Conservation (phyloP, 441 rosid genomes). For the Erodium chrysanthum region DNA sequence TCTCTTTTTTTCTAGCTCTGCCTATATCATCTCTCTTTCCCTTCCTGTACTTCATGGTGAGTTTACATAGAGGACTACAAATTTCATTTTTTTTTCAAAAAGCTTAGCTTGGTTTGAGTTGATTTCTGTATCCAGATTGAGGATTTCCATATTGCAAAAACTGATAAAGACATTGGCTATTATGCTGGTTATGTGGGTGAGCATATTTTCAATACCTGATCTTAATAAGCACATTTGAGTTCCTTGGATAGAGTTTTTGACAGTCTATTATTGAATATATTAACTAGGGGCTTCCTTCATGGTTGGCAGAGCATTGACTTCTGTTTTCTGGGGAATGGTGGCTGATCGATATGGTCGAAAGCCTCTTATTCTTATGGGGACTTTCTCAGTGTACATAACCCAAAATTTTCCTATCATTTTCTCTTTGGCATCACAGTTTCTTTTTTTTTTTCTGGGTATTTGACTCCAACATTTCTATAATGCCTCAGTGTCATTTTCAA, state of each 20-base stretch:
- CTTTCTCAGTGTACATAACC: slow-evolving; percentile 33
- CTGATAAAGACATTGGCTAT: slow-evolving; percentile 67
- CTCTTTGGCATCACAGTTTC: background rate
- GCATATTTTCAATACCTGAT: slow-evolving; percentile 13
- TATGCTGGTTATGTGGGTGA: slow-evolving; percentile 83
- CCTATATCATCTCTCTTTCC: slow-evolving; percentile 86
- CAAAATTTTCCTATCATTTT: no score
- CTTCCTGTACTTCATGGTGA: slow-evolving; percentile 68
- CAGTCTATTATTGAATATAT: no score
- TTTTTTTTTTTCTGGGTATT: background rate
- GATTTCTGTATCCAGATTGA: slow-evolving; percentile 28
- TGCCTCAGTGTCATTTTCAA: slow-evolving; percentile 59
- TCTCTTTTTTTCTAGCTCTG: slow-evolving; percentile 45
- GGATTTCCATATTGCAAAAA: slow-evolving; percentile 53
- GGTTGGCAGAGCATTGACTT: slow-evolving; percentile 81
- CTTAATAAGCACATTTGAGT: background rate
- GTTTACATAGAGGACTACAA: slow-evolving; percentile 6
- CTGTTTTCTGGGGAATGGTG: slow-evolving; percentile 72
- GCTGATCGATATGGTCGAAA: slow-evolving; percentile 87
- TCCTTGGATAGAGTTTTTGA: background rate
- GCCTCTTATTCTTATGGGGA: slow-evolving; percentile 66
- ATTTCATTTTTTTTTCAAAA: no score
- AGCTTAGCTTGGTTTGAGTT: no score
- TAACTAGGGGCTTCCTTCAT: slow-evolving; percentile 62
- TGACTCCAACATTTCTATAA: background rate